A percentile compares a stretch with the other conserved stretches of the same genome.
phyloP scores from a whole-genome alignment of 345 rosid species.

The Dipteronia sinensis region DNA sequence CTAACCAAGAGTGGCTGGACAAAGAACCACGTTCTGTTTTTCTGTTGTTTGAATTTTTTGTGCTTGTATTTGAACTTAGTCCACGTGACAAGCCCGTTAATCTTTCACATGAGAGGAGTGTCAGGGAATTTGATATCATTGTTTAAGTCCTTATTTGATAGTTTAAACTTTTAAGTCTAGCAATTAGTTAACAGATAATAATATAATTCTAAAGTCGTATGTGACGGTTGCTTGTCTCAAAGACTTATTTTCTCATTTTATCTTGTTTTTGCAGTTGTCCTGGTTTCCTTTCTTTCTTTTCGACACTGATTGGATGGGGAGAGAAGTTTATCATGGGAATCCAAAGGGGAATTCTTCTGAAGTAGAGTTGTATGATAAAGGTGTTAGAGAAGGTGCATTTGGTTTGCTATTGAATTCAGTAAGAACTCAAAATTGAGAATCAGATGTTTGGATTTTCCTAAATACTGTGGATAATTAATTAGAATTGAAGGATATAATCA shows the following conservation, averaged over 20 bases:
- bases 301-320: conserved; percentile 99
- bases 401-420: conserved; percentile 99
- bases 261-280: conserved; percentile 64
- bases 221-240: conserved; percentile 10
- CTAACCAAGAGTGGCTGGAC: not conserved
- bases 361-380: conserved; percentile 71
- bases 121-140: not conserved
- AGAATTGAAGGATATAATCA: not conserved
- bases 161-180: not conserved
- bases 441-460: conserved; percentile 17
- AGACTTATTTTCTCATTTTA: conserved; percentile 7
- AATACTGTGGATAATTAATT: conserved; percentile 1
- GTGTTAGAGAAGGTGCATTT: conserved; percentile 98
- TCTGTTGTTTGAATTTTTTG: not conserved
- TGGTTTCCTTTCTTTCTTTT: conserved; percentile 99
- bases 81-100: not conserved
- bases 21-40: not conserved
- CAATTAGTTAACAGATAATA: not conserved
- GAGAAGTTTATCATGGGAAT: conserved; percentile 95
- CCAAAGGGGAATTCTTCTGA: conserved; percentile 63
- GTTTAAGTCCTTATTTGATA: not conserved
- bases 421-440: conserved; percentile 63
- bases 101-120: not conserved
- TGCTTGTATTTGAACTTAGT: not conserved
- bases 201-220: not conserved